phyloP scores from a whole-genome alignment of 257 asterid genomes.

The Thymus quinquecostatus region DNA sequence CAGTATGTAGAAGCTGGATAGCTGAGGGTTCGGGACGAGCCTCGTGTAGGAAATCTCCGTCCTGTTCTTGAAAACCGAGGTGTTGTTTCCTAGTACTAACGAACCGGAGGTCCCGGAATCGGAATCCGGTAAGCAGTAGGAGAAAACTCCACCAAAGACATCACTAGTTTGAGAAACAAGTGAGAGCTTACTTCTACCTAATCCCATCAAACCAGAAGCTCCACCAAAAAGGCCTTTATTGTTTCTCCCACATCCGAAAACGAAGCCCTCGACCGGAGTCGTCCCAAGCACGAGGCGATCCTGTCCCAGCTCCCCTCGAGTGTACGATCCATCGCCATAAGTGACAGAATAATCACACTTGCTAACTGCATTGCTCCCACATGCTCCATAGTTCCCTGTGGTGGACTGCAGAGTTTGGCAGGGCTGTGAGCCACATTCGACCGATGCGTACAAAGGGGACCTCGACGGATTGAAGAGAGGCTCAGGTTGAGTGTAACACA shows the following conservation, averaged over 20 bases:
- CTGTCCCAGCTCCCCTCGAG: conserved; percentile 66
- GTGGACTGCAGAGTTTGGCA: conserved; percentile 62
- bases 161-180: conserved; percentile 63
- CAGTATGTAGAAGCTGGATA: conserved; percentile 60
- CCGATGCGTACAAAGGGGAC: conserved; percentile 61
- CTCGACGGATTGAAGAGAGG: conserved; percentile 68
- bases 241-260: conserved; percentile 76
- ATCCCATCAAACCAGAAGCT: conserved; percentile 84
- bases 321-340: conserved; percentile 89
- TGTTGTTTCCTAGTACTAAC: conserved; percentile 56
- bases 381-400: conserved; percentile 58
- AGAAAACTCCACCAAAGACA: conserved; percentile 70
- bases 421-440: conserved; percentile 60
- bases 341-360: conserved; percentile 62
- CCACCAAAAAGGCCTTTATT: conserved; percentile 81
- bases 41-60: conserved; percentile 69
- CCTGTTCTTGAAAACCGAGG: conserved; percentile 51
- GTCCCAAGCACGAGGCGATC: conserved; percentile 61
- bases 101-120: conserved; percentile 63
- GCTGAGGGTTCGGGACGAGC: conserved; percentile 58
- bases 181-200: conserved; percentile 81
- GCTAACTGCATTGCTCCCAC: conserved; percentile 41
- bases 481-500: conserved; percentile 76
- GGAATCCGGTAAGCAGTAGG: conserved; percentile 78
- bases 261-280: conserved; percentile 45